Conservation (phyloP, 202 grass and related monocot genomes). For the Digitaria exilis region DNA sequence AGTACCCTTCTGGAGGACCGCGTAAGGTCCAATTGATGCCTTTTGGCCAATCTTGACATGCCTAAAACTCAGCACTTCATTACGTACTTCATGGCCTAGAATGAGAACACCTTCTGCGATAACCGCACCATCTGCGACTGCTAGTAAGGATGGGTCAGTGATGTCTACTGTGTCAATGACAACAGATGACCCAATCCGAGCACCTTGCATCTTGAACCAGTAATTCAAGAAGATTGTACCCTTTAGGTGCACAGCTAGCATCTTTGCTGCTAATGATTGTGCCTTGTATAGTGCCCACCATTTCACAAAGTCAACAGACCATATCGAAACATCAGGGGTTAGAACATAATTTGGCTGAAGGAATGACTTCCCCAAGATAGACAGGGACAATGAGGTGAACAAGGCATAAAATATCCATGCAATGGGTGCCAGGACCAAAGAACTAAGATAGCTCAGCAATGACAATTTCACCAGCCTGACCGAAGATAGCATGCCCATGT, state of each 20-base stretch:
- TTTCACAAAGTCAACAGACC: conserved; percentile 75
- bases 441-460: conserved; percentile 49
- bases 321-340: conserved; percentile 63
- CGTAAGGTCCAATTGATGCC: conserved; percentile 62
- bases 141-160: conserved; percentile 64
- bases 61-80: conserved; percentile 57
- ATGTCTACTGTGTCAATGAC: conserved; percentile 71
- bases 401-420: conserved; percentile 66
- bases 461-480: conserved; percentile 37
- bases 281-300: conserved; percentile 79
- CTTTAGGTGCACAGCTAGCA: conserved; percentile 67
- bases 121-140: conserved; percentile 56
- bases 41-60: conserved; percentile 52
- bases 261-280: conserved; percentile 58
- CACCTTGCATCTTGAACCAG: conserved; percentile 73
- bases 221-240: conserved; percentile 72
- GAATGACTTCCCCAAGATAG: conserved; percentile 61
- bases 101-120: conserved; percentile 70
- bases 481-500: conserved; percentile 41
- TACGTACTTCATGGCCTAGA: conserved; percentile 65
- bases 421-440: conserved; percentile 58
- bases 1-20: conserved; percentile 61
- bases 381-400: conserved; percentile 60
- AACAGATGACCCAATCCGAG: conserved; percentile 66
- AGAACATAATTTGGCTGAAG: conserved; percentile 75